Percentiles rank a stretch among this genome's conserved stretches.
These are phyloP conservation scores for bread wheat (Triticum aestivum) DNA, from an alignment of 176 grass and related monocot species.

Conservation along the genomic window DNA sequence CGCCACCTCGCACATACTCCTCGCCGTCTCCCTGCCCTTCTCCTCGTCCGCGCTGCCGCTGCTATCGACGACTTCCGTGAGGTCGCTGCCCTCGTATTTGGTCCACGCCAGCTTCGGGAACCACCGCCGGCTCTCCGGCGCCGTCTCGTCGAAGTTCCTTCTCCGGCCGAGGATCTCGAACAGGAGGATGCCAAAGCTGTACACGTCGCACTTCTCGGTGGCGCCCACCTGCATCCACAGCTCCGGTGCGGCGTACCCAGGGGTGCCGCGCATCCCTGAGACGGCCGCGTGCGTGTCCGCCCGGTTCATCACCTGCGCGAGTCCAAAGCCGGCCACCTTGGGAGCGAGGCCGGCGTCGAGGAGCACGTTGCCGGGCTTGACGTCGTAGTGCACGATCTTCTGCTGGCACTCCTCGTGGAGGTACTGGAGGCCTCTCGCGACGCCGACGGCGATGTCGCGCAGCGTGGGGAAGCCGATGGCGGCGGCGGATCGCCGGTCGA, in stretches of 20 bases:
- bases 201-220: neutral
- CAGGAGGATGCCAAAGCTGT: neutral
- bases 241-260: neutral
- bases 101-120: conserved; percentile 20
- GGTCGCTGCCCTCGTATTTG: neutral
- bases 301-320: neutral
- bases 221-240: neutral
- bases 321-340: neutral
- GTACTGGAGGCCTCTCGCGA: neutral
- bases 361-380: neutral
- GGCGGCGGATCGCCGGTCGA: neutral
- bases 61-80: neutral
- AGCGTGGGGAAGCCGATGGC: neutral
- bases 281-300: neutral
- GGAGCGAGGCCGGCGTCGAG: neutral
- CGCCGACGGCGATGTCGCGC: neutral
- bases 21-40: conserved; percentile 15
- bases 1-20: conserved; percentile 25
- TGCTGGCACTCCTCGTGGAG: conserved; percentile 3
- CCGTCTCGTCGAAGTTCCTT: conserved; percentile 22
- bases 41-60: neutral
- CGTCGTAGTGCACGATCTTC: neutral
- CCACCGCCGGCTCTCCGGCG: conserved; percentile 21
- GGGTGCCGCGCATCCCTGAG: neutral
- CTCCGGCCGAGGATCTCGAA: neutral